phyloP scores from a whole-genome alignment of 2,329 filamentous ascomycete genomes.

The Lachnellula willkommii region DNA sequence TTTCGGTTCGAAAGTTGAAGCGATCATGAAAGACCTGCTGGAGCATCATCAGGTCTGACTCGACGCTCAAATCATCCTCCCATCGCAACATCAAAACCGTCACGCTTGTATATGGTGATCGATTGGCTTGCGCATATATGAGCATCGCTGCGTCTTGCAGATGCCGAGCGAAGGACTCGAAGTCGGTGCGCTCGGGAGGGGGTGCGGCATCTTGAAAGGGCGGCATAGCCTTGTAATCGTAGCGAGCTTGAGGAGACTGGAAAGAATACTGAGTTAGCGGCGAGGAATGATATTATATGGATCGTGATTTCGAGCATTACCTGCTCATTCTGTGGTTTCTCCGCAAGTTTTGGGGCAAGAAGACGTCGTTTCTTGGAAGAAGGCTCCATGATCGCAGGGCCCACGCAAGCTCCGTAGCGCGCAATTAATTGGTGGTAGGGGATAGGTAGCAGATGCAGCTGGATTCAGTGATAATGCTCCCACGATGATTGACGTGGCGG shows the following conservation, averaged over 20 bases:
- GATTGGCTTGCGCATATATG: slow-evolving; percentile 58
- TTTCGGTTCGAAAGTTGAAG: slow-evolving; percentile 56
- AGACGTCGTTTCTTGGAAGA: slow-evolving; percentile 32
- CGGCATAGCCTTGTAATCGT: slow-evolving; percentile 29
- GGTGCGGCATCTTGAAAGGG: slow-evolving; percentile 28
- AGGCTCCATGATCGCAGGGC: slow-evolving; percentile 30
- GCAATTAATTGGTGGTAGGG: slow-evolving; percentile 14
- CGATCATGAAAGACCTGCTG: slow-evolving; percentile 54
- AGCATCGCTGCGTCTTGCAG: slow-evolving; percentile 64
- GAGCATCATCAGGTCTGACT: slow-evolving; percentile 49
- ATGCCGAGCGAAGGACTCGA: slow-evolving; percentile 62
- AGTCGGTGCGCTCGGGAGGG: slow-evolving; percentile 42
- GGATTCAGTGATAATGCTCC: slow-evolving; percentile 3
- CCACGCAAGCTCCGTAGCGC: slow-evolving; percentile 9
- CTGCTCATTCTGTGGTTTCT: slow-evolving; percentile 31
- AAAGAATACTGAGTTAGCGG: slow-evolving; percentile 10
- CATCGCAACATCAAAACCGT: slow-evolving; percentile 57
- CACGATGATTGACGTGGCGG: slow-evolving; percentile 18
- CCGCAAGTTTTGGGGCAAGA: slow-evolving; percentile 32
- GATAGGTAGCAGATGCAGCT: slow-evolving; percentile 1
- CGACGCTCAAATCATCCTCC: slow-evolving; percentile 53
- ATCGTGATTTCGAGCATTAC: slow-evolving; percentile 17
- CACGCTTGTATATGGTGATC: slow-evolving; percentile 51
- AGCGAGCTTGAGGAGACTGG: slow-evolving; percentile 26
- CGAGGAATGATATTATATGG: not conserved